Base-by-base conservation (phyloP, 768 basidiomycete species). In the Hygrocybe punicea region DNA sequence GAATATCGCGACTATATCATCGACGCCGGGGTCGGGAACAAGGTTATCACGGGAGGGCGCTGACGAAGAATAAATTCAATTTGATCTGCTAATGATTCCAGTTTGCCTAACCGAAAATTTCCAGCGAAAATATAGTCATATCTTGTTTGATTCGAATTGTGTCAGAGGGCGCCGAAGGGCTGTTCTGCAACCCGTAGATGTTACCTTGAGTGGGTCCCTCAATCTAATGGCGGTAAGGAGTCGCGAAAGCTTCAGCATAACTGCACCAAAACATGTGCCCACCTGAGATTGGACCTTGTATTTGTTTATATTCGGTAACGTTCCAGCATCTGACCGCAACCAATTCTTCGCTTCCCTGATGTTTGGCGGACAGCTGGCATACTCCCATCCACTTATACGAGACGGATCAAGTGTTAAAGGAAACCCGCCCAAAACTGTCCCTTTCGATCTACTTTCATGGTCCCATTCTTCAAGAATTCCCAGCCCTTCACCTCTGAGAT, bases 111-210 rank as follows among this genome's bases (percentile, higher is more conserved):
- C 95, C 89, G 63, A 95, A 92, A 2, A 94, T 72, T 69, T 99
- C 97, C 42, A 98, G 67, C 1, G 89, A 85, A 37, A 98, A 69
- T 7, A 92, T 73, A 0, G 87, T 83, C 89, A 98, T 91, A 60
- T 80, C 78, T 60, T 87, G 84, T 55, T 78, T 82, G 66, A 83
- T 84, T 23, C 92, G 81, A 37, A 72, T 45, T 9, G 44, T 53
- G 6, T 60, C 56, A 21, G 64, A 57, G 19, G 42, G 40, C 23
- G 42, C 58, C 21, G 69, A 69, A 1, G 83, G 83, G 1, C 84
- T 81, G 24, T 80, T 79, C 60, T 84, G 84, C 66, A 86, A 74
- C 0, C 88, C 90, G 68, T 84, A 88, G 2, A 79, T 75, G 58
- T 89, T 87, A 13, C 74, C 74, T 69, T 87, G 94, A 0, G 93